Conservation (phyloP, 2,329 filamentous ascomycete species). For the Exophiala xenobiotica region DNA sequence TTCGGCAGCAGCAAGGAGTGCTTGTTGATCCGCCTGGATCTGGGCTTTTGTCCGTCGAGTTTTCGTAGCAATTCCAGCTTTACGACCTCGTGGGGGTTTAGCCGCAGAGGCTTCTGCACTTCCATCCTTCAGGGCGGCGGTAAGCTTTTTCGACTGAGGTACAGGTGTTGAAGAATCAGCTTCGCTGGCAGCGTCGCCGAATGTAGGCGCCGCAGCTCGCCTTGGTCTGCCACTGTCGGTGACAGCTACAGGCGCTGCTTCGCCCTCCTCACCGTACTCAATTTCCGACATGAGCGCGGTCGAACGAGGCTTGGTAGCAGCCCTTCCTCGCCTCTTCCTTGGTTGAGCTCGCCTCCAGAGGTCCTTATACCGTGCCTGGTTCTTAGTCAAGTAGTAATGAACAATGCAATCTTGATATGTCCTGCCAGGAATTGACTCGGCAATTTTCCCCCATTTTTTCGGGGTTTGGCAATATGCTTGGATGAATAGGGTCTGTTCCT, state of each 20-base stretch:
- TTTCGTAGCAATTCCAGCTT: slow-evolving; percentile 29
- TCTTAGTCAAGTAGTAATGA: slow-evolving; percentile 53
- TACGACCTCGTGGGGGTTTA: slow-evolving; percentile 27
- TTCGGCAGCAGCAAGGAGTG: slow-evolving; percentile 16
- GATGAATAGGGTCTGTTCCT: slow-evolving; percentile 48
- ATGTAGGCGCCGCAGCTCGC: slow-evolving; percentile 51
- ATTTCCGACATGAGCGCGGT: slow-evolving; percentile 51
- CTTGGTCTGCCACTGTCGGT: slow-evolving; percentile 52
- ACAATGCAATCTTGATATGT: slow-evolving; percentile 50
- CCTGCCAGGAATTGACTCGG: slow-evolving; percentile 46
- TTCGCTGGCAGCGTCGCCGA: slow-evolving; percentile 39
- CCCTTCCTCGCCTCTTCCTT: slow-evolving; percentile 39
- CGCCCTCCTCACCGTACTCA: slow-evolving; percentile 47
- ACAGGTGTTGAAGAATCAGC: slow-evolving; percentile 36
- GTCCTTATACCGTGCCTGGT: slow-evolving; percentile 51
- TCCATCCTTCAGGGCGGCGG: slow-evolving; percentile 30
- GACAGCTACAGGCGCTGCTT: slow-evolving; percentile 39
- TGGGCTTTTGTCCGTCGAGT: slow-evolving; percentile 30
- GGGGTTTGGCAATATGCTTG: slow-evolving; percentile 49
- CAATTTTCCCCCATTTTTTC: slow-evolving; percentile 54
- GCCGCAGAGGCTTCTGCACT: slow-evolving; percentile 32
- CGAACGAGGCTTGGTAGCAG: slow-evolving; percentile 43
- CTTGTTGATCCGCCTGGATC: slow-evolving; percentile 27
- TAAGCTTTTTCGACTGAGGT: slow-evolving; percentile 32
- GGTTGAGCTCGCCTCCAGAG: slow-evolving; percentile 48